Percentiles rank a stretch among this genome's conserved stretches.
Conservation (phyloP, 2,329 filamentous ascomycete species). For the Corynespora cassiicola region DNA sequence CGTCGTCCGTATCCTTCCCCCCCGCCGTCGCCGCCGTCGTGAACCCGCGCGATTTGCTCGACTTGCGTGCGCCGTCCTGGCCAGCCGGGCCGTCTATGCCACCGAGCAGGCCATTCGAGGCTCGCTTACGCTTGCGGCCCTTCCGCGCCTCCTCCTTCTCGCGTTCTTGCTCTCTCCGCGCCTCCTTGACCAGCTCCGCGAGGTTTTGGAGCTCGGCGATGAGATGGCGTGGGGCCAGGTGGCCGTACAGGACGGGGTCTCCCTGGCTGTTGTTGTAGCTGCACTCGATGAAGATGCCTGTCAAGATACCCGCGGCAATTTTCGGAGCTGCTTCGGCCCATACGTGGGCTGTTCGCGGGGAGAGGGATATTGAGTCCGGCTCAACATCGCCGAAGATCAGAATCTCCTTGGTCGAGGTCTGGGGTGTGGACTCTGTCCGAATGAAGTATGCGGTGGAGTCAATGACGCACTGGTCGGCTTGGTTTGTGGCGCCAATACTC, state of each 20-base stretch:
- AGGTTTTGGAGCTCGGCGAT: slow-evolving; percentile 78
- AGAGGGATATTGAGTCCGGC: slow-evolving; percentile 83
- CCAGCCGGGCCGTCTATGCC: slow-evolving; percentile 9
- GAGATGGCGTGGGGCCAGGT: slow-evolving; percentile 83
- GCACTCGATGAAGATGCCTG: slow-evolving; percentile 92
- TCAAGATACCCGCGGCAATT: slow-evolving; percentile 73
- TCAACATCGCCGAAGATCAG: slow-evolving; percentile 97
- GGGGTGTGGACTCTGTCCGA: slow-evolving; percentile 64
- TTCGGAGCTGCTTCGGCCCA: slow-evolving; percentile 92
- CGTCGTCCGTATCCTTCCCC: slow-evolving; percentile 32
- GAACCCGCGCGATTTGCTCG: slow-evolving; percentile 16
- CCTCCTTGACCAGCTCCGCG: slow-evolving; percentile 71
- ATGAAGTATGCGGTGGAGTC: slow-evolving; percentile 96
- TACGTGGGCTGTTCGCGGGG: slow-evolving; percentile 79
- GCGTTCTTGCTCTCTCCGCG: slow-evolving; percentile 42
- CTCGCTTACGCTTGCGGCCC: slow-evolving; percentile 71
- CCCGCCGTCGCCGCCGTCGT: neutral
- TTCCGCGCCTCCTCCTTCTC: slow-evolving; percentile 44
- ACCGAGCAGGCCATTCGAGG: slow-evolving; percentile 42
- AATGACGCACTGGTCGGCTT: slow-evolving; percentile 67
- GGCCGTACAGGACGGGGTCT: slow-evolving; percentile 83
- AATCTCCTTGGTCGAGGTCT: slow-evolving; percentile 65
- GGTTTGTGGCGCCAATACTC: slow-evolving; percentile 16
- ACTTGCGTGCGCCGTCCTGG: slow-evolving; percentile 15
- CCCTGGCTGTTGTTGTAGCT: slow-evolving; percentile 84